Percentiles rank a stretch among this genome's conserved stretches.
These are phyloP conservation scores for Solanum sejunctum DNA, from an alignment of 257 asterid genomes.

Conservation along the genomic window DNA sequence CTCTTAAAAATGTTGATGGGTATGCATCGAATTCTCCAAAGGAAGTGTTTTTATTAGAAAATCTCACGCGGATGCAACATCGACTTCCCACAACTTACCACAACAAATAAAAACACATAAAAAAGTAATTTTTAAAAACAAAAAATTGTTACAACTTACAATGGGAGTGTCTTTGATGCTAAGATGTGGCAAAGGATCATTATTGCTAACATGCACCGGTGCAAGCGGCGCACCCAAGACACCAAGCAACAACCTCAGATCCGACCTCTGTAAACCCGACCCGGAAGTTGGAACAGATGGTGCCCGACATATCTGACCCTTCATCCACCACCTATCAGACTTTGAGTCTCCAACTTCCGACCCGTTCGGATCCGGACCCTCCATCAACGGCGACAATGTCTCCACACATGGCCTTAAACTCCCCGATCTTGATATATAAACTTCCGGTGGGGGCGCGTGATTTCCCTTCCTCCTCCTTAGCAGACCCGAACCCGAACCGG, in stretches of 20 bases:
- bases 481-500: conserved; percentile 49
- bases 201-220: conserved; percentile 66
- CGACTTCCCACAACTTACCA: neutral
- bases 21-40: neutral
- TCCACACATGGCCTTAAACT: conserved; percentile 45
- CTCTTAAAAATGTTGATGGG: neutral
- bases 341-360: conserved; percentile 30
- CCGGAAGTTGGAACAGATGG: conserved; percentile 20
- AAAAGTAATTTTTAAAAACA: neutral
- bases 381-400: conserved; percentile 47
- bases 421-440: conserved; percentile 45
- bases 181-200: conserved; percentile 33
- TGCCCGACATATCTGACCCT: conserved; percentile 46
- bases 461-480: conserved; percentile 36
- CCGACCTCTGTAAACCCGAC: conserved; percentile 47
- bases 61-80: neutral
- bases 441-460: conserved; percentile 35
- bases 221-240: conserved; percentile 76
- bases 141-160: neutral
- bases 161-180: conserved; percentile 21
- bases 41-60: neutral
- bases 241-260: conserved; percentile 71
- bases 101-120: neutral
- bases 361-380: conserved; percentile 58
- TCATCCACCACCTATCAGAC: conserved; percentile 38